A percentile compares a stretch with the other conserved stretches of the same genome.
Evolutionary conservation across 2,329 filamentous ascomycete genomes (phyloP).

Genomic region (Xylariomycetidae sp.): DNA sequence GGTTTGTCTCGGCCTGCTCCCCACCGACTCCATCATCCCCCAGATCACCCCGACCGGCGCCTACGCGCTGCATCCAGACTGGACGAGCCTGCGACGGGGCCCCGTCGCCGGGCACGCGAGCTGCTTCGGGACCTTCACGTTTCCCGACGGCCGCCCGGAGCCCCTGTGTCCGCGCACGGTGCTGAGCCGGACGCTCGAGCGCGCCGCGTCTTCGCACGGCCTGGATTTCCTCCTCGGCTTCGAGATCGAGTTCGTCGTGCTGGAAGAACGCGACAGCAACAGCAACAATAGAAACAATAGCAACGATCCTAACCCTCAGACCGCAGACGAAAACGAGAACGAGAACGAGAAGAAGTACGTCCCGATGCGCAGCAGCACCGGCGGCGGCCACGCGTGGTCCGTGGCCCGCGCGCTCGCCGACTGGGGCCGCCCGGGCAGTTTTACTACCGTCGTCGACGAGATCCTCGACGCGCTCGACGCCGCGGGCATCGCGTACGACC

Average conservation of each 20-base stretch:
- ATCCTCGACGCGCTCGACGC: slow-evolving; percentile 57
- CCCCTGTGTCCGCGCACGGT: slow-evolving; percentile 61
- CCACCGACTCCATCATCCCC: slow-evolving; percentile 56
- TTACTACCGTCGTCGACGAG: slow-evolving; percentile 58
- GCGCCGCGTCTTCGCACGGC: slow-evolving; percentile 44
- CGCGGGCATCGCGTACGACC: slow-evolving; percentile 63
- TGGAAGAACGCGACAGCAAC: slow-evolving; percentile 44
- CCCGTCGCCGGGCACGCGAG: slow-evolving; percentile 58
- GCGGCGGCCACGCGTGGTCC: slow-evolving; percentile 63
- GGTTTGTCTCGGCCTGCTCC: slow-evolving; percentile 61
- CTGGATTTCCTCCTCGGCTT: slow-evolving; percentile 68
- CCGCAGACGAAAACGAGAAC: too few species aligned
- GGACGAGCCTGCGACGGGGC: slow-evolving; percentile 55
- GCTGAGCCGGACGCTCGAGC: slow-evolving; percentile 50
- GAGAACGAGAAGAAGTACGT: too few species aligned
- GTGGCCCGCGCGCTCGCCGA: slow-evolving; percentile 60
- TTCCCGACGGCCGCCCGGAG: slow-evolving; percentile 47
- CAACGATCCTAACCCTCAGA: too few species aligned
- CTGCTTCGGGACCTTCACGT: slow-evolving; percentile 62
- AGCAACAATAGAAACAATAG: slow-evolving; percentile 23
- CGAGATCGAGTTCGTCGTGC: slow-evolving; percentile 75
- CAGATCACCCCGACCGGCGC: slow-evolving; percentile 57
- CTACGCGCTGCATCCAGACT: slow-evolving; percentile 62
- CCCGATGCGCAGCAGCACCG: slow-evolving; percentile 36
- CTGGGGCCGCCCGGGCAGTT: slow-evolving; percentile 33